phyloP scores from a whole-genome alignment of 768 basidiomycete species.

The Fibroporia radiculosa region DNA sequence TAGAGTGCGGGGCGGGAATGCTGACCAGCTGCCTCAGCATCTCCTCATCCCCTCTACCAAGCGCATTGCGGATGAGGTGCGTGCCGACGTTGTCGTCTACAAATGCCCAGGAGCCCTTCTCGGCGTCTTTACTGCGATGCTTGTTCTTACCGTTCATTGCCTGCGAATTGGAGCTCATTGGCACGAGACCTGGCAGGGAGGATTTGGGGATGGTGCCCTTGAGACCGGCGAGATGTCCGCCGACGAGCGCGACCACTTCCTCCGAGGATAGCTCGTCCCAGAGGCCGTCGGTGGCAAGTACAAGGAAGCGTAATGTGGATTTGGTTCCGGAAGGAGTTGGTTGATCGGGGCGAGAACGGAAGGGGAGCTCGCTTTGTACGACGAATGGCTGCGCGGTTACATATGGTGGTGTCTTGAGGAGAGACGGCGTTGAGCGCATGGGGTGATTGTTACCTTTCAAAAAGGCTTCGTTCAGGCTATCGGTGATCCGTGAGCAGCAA shows the following conservation, averaged over 20 bases:
- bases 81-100: conserved; percentile 71
- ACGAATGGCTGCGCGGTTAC: conserved; percentile 81
- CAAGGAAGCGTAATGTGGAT: conserved; percentile 61
- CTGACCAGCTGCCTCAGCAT: conserved; percentile 58
- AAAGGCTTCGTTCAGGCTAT: conserved; percentile 57
- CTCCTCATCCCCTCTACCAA: conserved; percentile 69
- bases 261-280: conserved; percentile 57
- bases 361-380: conserved; percentile 61
- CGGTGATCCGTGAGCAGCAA: not conserved
- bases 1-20: conserved; percentile 74
- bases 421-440: conserved; percentile 50
- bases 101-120: conserved; percentile 71
- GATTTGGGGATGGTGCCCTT: conserved; percentile 58
- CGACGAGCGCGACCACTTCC: conserved; percentile 83
- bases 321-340: conserved; percentile 21
- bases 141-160: conserved; percentile 62
- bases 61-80: conserved; percentile 86
- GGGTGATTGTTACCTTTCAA: conserved; percentile 52
- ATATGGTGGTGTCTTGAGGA: conserved; percentile 87
- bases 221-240: conserved; percentile 68
- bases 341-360: conserved; percentile 23
- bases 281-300: conserved; percentile 79
- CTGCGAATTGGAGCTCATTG: conserved; percentile 42
- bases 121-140: conserved; percentile 21
- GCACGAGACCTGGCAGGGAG: conserved; percentile 45